These are phyloP conservation scores for Lasiosphaeria ovina DNA, from an alignment of 495 filamentous ascomycete species.

Conservation along the genomic window DNA sequence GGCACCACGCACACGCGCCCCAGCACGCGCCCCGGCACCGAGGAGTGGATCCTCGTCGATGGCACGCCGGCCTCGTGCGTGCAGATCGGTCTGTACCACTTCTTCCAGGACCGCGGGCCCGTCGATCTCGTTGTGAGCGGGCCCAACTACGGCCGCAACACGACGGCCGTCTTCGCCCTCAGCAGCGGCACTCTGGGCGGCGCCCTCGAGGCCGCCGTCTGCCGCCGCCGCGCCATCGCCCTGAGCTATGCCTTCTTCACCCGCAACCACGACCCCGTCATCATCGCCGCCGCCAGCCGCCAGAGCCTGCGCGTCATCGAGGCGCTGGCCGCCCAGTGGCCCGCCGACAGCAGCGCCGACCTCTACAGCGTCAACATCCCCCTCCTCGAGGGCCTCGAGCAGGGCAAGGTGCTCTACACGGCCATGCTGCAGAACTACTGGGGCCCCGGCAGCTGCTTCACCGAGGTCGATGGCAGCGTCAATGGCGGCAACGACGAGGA, in stretches of 20 bases:
- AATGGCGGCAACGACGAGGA: constrained; percentile 62
- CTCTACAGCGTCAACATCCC: constrained; percentile 89
- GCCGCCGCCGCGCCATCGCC: constrained; percentile 72
- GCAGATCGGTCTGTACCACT: constrained; percentile 86
- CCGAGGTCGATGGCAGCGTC: constrained; percentile 64
- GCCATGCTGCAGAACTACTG: constrained; percentile 86
- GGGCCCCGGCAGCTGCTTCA: constrained; percentile 74
- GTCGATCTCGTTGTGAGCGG: constrained; percentile 87
- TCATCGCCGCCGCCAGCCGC: constrained; percentile 71
- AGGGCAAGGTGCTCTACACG: constrained; percentile 72
- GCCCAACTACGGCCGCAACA: constrained; percentile 94
- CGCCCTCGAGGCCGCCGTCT: constrained; percentile 89
- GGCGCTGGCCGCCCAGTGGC: constrained; percentile 73
- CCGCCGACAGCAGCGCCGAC: constrained; percentile 59
- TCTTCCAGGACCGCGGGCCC: constrained; percentile 72
- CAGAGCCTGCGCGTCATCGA: constrained; percentile 74
- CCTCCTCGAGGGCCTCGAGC: constrained; percentile 63
- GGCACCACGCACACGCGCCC: constrained; percentile 62
- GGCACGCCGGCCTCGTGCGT: constrained; percentile 84
- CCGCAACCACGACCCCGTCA: constrained; percentile 70
- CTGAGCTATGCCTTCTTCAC: constrained; percentile 85
- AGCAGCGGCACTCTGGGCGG: constrained; percentile 87
- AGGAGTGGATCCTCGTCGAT: constrained; percentile 93
- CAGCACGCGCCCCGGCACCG: constrained; percentile 52
- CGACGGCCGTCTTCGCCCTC: constrained; percentile 87